Conservation (phyloP, 208 protist species). For the Acanthamoeba castellanii region DNA sequence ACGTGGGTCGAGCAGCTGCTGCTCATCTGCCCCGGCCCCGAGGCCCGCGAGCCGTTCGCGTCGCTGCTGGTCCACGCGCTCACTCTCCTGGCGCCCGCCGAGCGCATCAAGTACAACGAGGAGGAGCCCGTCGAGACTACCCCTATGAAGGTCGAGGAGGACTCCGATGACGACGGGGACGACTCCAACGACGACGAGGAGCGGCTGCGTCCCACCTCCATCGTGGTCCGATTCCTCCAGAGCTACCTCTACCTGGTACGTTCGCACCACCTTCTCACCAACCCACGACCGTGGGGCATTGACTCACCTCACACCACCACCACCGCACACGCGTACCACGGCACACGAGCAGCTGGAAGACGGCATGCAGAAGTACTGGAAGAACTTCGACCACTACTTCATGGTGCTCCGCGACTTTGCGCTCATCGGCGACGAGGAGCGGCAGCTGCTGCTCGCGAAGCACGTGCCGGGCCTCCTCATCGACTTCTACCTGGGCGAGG, state of each 20-base stretch:
- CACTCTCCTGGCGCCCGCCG: not conserved
- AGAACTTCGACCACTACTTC: constrained; percentile 82
- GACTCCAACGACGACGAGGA: not conserved
- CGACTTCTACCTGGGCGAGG: constrained; percentile 83
- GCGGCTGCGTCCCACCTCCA: not conserved
- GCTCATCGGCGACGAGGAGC: constrained; percentile 75
- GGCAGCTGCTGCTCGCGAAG: constrained; percentile 66
- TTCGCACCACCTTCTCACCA: not conserved
- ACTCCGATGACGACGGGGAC: constrained; percentile 17
- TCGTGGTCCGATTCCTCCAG: constrained; percentile 51
- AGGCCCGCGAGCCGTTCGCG: constrained; percentile 42
- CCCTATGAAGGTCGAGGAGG: constrained; percentile 6
- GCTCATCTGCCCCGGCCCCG: constrained; percentile 19
- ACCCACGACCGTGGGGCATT: not conserved
- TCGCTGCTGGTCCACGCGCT: constrained; percentile 17
- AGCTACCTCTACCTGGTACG: constrained; percentile 31
- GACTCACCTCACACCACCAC: no score
- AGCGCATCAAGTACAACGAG: constrained; percentile 29
- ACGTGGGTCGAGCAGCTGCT: constrained; percentile 43
- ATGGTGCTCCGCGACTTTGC: constrained; percentile 81
- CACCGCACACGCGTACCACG: not conserved
- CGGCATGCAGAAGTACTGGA: constrained; percentile 79
- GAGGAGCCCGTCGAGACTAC: constrained; percentile 15
- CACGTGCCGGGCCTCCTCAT: constrained; percentile 76
- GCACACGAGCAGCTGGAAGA: constrained; percentile 19